These are phyloP conservation scores for Antitrichia curtipendula DNA, from an alignment of 225 moss, liverwort and hornwort species.

Conservation along the genomic window DNA sequence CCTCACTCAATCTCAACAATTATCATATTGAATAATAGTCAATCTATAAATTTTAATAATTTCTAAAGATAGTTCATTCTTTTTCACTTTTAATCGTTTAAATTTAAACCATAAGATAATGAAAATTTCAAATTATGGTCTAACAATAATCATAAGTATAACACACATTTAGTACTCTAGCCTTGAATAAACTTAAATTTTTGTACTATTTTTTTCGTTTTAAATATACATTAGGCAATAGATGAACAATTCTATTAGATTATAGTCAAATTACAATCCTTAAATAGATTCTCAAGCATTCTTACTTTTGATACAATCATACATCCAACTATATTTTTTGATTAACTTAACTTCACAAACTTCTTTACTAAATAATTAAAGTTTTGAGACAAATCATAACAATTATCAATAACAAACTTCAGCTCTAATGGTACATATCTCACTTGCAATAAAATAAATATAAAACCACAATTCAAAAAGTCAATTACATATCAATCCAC, in stretches of 20 bases:
- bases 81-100: background rate
- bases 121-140: background rate
- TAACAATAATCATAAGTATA: background rate
- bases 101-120: background rate
- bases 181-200: background rate
- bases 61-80: background rate
- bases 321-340: accelerated
- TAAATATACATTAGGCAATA: background rate
- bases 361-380: background rate
- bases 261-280: background rate
- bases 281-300: background rate
- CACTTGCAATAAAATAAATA: background rate
- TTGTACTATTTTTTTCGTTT: background rate
- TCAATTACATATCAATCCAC: background rate
- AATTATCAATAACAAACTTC: background rate
- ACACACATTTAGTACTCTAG: background rate
- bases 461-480: accelerated
- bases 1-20: background rate
- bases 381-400: background rate
- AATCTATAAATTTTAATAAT: background rate
- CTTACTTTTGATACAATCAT: background rate
- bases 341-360: background rate
- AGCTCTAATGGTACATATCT: background rate
- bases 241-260: background rate
- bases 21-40: background rate